Percentiles rank a stretch among this genome's conserved stretches.
Evolutionary conservation across 805 yeast species (phyloP).

Genomic region (baker's yeast (Saccharomyces cerevisiae)): DNA sequence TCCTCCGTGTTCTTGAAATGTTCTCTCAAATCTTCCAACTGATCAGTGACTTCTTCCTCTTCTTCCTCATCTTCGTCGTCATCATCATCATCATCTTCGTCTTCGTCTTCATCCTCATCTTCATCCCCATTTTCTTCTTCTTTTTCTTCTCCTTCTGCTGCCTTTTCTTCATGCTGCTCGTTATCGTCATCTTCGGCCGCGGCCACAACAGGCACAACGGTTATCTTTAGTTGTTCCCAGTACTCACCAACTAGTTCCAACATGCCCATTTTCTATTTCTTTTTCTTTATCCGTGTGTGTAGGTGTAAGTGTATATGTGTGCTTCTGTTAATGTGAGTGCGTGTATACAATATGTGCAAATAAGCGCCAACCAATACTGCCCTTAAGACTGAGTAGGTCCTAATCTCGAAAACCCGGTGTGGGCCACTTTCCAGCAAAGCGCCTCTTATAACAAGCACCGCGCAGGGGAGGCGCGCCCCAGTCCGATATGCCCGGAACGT

Average conservation of each 20-base stretch:
- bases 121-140: slow-evolving; percentile 29
- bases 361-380: background rate
- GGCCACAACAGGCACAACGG: slow-evolving; percentile 69
- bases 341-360: background rate
- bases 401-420: background rate
- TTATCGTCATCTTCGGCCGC: slow-evolving; percentile 52
- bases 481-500: slow-evolving; percentile 25
- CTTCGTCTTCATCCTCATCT: slow-evolving; percentile 31
- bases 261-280: slow-evolving; percentile 12
- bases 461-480: slow-evolving; percentile 62
- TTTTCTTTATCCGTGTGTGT: background rate
- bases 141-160: slow-evolving; percentile 13
- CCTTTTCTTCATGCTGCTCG: slow-evolving; percentile 9
- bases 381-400: background rate
- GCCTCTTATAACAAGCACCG: slow-evolving; percentile 8
- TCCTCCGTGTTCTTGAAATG: slow-evolving; percentile 62
- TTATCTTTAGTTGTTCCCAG: slow-evolving; percentile 64
- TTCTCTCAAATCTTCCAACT: slow-evolving; percentile 51
- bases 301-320: background rate
- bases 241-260: slow-evolving; percentile 33
- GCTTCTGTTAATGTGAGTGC: background rate
- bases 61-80: slow-evolving; percentile 65
- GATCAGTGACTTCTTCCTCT: slow-evolving; percentile 63
- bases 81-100: slow-evolving; percentile 36
- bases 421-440: background rate